A percentile compares a stretch with the other conserved stretches of the same genome.
Evolutionary conservation across 257 asterid species (phyloP).

Genomic region (Penstemon barbatus): DNA sequence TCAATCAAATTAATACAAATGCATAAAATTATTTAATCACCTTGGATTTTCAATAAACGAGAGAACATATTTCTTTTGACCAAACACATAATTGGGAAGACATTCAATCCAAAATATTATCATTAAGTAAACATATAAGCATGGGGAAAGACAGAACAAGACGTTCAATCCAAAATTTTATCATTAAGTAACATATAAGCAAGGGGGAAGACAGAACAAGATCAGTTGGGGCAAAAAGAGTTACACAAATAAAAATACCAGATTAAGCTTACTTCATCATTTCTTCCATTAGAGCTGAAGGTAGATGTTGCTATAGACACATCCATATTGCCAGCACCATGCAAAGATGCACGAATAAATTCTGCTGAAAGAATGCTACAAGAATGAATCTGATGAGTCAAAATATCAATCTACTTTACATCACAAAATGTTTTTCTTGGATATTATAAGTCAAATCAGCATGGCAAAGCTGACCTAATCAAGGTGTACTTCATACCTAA

Average conservation of each 20-base stretch:
- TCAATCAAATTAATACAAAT: too few relatives aligned
- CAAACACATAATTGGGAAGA: too few relatives aligned
- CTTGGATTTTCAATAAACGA: too few relatives aligned
- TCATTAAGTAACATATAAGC: background rate
- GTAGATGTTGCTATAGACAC: constrained; percentile 40
- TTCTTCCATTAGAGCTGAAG: constrained; percentile 48
- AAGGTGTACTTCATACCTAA: background rate
- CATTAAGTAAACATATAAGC: background rate
- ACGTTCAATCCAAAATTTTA: background rate
- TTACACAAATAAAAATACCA: constrained; percentile 1
- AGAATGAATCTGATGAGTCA: constrained; percentile 76
- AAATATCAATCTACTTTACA: constrained; percentile 37
- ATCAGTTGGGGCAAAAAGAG: background rate
- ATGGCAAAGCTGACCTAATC: too few relatives aligned
- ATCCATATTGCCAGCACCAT: constrained; percentile 58
- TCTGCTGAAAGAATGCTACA: constrained; percentile 99
- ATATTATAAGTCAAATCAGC: background rate
- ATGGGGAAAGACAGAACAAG: background rate
- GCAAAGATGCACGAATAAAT: constrained; percentile 77
- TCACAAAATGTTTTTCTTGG: constrained; percentile 9
- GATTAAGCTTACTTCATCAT: constrained; percentile 60
- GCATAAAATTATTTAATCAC: too few relatives aligned
- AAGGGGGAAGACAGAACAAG: background rate
- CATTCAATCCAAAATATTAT: background rate
- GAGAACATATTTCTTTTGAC: too few relatives aligned